Conservation (phyloP, 306 rosid genomes). For the Cucurbita pepo region DNA sequence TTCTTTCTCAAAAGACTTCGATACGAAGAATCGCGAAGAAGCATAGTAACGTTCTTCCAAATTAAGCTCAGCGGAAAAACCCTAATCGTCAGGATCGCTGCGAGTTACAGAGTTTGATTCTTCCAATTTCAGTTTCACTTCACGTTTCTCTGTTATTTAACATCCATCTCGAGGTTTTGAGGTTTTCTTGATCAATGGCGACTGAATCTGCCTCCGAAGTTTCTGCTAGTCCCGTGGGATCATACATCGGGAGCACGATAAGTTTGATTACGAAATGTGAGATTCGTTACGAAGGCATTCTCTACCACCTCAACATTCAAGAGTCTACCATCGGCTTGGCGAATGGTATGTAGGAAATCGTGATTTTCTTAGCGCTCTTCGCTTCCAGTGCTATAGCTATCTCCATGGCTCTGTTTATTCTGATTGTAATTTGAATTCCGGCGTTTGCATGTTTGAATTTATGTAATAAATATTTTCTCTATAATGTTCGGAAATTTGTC, state of each 20-base stretch:
- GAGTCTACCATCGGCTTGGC: slow-evolving; percentile 53
- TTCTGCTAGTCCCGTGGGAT: slow-evolving; percentile 26
- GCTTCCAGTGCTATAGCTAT: not conserved
- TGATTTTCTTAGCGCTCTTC: not conserved
- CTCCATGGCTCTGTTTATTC: not conserved
- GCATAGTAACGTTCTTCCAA: not conserved
- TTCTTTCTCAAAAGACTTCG: not conserved
- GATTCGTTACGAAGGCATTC: slow-evolving; percentile 64
- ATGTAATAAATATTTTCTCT: not conserved
- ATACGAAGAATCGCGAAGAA: not conserved
- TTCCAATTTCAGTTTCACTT: not conserved
- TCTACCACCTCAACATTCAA: slow-evolving; percentile 23
- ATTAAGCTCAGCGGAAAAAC: not conserved
- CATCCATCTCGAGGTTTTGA: not conserved
- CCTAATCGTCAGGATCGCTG: not conserved
- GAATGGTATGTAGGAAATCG: slow-evolving; percentile 17
- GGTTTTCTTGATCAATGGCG: slow-evolving; percentile 20
- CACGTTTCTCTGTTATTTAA: not conserved
- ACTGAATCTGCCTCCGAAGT: slow-evolving; percentile 9
- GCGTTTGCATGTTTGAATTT: not conserved
- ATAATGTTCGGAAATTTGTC: not conserved
- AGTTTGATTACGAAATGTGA: slow-evolving; percentile 55
- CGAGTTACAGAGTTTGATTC: not conserved
- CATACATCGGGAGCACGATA: slow-evolving; percentile 29
- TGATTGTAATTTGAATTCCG: not conserved